Base-by-base conservation (phyloP, 2,329 filamentous ascomycete genomes). In the Neofusicoccum umdonicola region DNA sequence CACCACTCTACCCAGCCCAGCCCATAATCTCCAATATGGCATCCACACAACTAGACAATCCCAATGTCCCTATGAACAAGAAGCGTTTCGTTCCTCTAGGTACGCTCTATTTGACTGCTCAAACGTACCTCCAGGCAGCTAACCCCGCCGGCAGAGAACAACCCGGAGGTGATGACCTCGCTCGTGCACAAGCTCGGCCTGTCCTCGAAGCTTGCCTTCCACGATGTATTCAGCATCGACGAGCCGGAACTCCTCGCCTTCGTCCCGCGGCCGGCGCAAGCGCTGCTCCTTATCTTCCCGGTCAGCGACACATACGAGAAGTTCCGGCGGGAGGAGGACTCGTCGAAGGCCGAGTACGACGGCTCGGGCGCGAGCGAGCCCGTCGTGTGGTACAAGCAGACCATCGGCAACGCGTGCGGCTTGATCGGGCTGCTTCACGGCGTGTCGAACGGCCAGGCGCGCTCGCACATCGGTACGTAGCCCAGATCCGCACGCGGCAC, bases 361-460 rank as follows among this genome's bases (percentile, higher is more conserved):
- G 80, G 79, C 9, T 79, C 70, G 19, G 84, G 84, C 22, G 71
- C 76, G 0, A 68, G 76, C 1, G 84, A 87, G 65, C 83, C 84
- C 0, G 80, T 86, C 4, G 74, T 87, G 22, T 88, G 85, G 84
- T 86, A 85, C 72, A 81, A 79, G 66, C 85, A 88, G 68, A 87
- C 83, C 1, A 86, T 87, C 64, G 79, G 82, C 15, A 78, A 87
- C 69, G 83, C 84, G 0, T 88, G 86, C 68, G 86, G 85, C 0
- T 76, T 83, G n/a, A 86, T 87, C 66, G 84, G 82, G 1, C 72
- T 87, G 1, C 72, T 87, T 2, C 85, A 88, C 70, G 78, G 79
- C 66, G 68, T 86, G 22, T 76, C 79, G 54, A 88, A 87, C 69
- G 80, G 82, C 15, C 73, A 77, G 2, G 80, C 79, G 3, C 72